Conservation (phyloP, 2,329 filamentous ascomycete species). For the Calonectria pteridis region DNA sequence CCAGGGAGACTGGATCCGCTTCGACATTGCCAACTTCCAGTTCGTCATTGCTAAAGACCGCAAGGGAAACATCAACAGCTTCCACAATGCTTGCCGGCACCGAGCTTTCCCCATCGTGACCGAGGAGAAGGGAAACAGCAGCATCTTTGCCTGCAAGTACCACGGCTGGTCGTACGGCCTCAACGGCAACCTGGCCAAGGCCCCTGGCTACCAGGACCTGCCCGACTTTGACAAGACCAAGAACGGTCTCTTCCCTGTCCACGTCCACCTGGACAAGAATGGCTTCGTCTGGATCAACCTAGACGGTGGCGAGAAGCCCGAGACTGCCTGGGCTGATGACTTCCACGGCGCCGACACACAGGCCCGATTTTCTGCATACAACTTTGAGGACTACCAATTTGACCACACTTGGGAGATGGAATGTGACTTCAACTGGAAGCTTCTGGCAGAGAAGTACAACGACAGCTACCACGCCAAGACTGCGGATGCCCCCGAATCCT, state of each 20-base stretch:
- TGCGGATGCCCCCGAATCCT: slow-evolving; percentile 64
- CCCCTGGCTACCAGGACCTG: slow-evolving; percentile 68
- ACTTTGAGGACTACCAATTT: slow-evolving; percentile 67
- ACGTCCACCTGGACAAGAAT: slow-evolving; percentile 64
- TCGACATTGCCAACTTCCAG: slow-evolving; percentile 66
- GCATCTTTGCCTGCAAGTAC: slow-evolving; percentile 70
- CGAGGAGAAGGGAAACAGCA: slow-evolving; percentile 62
- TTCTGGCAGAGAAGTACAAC: slow-evolving; percentile 74
- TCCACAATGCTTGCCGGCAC: slow-evolving; percentile 74
- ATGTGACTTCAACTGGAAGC: slow-evolving; percentile 71
- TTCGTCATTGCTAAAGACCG: slow-evolving; percentile 66
- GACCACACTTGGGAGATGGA: slow-evolving; percentile 70
- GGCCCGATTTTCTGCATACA: slow-evolving; percentile 57
- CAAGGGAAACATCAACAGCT: slow-evolving; percentile 66
- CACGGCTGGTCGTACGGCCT: slow-evolving; percentile 73
- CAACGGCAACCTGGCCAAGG: slow-evolving; percentile 69
- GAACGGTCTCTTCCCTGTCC: slow-evolving; percentile 68
- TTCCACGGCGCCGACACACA: slow-evolving; percentile 62
- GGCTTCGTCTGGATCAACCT: slow-evolving; percentile 72
- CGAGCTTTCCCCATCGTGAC: slow-evolving; percentile 70
- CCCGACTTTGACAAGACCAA: slow-evolving; percentile 67
- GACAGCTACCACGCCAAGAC: slow-evolving; percentile 74
- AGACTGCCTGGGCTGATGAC: slow-evolving; percentile 65
- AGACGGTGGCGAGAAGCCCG: slow-evolving; percentile 59
- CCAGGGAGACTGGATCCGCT: slow-evolving; percentile 68